Conservation (phyloP, 306 rosid genomes). For the Glycine soja region DNA sequence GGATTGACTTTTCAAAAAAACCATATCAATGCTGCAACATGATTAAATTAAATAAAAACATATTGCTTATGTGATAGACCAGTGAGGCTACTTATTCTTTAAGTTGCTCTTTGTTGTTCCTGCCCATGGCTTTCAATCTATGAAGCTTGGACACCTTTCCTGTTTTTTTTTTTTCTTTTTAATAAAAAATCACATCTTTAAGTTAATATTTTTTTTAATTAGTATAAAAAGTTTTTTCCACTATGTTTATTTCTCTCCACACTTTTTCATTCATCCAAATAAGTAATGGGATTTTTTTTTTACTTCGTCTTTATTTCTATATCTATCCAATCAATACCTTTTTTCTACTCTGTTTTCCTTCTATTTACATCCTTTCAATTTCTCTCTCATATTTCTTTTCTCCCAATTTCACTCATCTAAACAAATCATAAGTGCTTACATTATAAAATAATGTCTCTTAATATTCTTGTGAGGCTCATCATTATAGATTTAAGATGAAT, state of each 20-base stretch:
- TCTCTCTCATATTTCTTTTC: too few relatives aligned
- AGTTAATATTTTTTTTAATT: neutral
- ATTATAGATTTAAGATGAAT: too few relatives aligned
- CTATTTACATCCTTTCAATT: too few relatives aligned
- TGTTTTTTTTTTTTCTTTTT: neutral
- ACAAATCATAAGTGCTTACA: too few relatives aligned
- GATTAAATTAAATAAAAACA: neutral
- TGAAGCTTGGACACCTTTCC: neutral
- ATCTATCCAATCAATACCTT: too few relatives aligned
- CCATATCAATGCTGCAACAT: neutral
- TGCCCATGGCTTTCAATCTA: conserved; percentile 5
- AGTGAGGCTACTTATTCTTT: neutral
- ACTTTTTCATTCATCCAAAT: too few relatives aligned
- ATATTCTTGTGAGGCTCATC: too few relatives aligned
- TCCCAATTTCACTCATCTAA: too few relatives aligned
- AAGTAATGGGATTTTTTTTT: too few relatives aligned
- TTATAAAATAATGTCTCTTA: too few relatives aligned
- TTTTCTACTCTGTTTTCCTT: too few relatives aligned
- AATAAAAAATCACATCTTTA: neutral
- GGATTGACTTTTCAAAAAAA: neutral
- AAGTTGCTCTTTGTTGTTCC: conserved; percentile 20
- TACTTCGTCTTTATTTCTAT: too few relatives aligned
- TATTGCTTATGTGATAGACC: conserved; percentile 12
- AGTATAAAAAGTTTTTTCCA: neutral
- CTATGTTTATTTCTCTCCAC: neutral